Conservation (phyloP, 2,329 filamentous ascomycete genomes). For the Trichoderma hamatum region DNA sequence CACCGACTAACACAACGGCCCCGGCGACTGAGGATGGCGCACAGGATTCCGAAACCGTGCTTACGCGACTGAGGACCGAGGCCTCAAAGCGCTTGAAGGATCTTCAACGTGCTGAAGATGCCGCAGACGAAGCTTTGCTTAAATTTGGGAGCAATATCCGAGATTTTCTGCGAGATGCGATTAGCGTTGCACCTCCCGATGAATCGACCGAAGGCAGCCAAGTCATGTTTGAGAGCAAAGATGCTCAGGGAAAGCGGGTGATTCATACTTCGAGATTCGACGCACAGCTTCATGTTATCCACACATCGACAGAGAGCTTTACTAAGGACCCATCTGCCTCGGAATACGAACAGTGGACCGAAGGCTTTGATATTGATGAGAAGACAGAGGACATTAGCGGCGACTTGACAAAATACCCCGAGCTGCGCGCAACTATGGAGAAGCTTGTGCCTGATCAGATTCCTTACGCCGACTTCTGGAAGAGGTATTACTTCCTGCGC, state of each 20-base stretch:
- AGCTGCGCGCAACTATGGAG: slow-evolving; percentile 89
- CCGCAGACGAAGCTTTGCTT: slow-evolving; percentile 90
- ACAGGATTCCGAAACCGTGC: slow-evolving; percentile 62
- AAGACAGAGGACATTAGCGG: slow-evolving; percentile 82
- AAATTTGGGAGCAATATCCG: slow-evolving; percentile 89
- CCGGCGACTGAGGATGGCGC: slow-evolving; percentile 45
- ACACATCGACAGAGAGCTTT: slow-evolving; percentile 81
- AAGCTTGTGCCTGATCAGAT: slow-evolving; percentile 90
- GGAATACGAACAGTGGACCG: slow-evolving; percentile 74
- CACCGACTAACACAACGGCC: slow-evolving; percentile 50
- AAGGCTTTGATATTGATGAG: slow-evolving; percentile 75
- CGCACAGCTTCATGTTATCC: slow-evolving; percentile 93
- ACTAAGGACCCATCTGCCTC: slow-evolving; percentile 75
- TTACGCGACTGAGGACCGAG: slow-evolving; percentile 75
- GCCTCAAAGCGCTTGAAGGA: slow-evolving; percentile 84
- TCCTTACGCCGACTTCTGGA: slow-evolving; percentile 91
- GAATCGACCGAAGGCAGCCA: slow-evolving; percentile 57
- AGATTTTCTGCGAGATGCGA: slow-evolving; percentile 87
- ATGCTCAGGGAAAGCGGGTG: slow-evolving; percentile 84
- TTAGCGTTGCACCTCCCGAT: slow-evolving; percentile 78
- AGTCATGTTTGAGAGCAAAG: slow-evolving; percentile 91
- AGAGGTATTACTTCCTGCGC: slow-evolving; percentile 90
- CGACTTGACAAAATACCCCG: slow-evolving; percentile 83
- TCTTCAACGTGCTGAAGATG: slow-evolving; percentile 89
- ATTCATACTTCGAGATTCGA: slow-evolving; percentile 95